Base-by-base conservation (phyloP, 768 basidiomycete species). In the Guyanaporus albipodus region DNA sequence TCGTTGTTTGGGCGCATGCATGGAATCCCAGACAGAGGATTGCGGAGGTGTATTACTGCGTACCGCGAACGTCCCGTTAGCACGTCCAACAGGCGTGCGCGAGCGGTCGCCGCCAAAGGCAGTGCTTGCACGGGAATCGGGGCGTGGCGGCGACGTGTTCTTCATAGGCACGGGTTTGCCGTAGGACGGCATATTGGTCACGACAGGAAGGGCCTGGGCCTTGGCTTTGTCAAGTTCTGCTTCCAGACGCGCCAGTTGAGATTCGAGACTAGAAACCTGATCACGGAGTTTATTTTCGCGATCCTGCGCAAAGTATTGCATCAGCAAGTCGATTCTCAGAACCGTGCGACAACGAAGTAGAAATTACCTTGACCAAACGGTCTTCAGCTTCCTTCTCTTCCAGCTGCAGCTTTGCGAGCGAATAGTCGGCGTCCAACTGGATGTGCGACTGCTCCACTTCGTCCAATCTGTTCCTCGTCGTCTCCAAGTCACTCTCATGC, bases 81-180 rank as follows among this genome's bases (percentile, higher is more conserved):
- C 49, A 42, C 67, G 71, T 28, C 69, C 70, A 44, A 72, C 75
- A 8, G 83, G 79, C 10, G 80, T 79, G 8, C 65, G 70, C 29
- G 77, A 70, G 15, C 80, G 78, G 40, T 73, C 72, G 15, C 68
- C 70, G 31, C 66, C 69, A 56, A 81, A 81, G 35, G 78, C 59
- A 0, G 81, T 83, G 65, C 85, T 88, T 6, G 82, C 70, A 8
- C 87, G 81, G 10, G 87, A 90, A 60, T 85, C 82, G n/a, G 87
- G 83, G 26, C 87, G 82, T 19, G 77, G 69, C 31, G 76, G 74
- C 3, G 73, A 67, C 39, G 75, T 70, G 19, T 62, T 59, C 49
- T 70, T 68, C 38, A 31, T 26, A 2, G 47, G 39, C 7, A n/a
- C 23, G 12, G 36, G 44, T 75, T 79, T 43, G 67, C 68, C 38